A percentile compares a stretch with the other conserved stretches of the same genome.
phyloP scores from a whole-genome alignment of 2,329 filamentous ascomycete genomes.

The Didymosphaeria variabile region DNA sequence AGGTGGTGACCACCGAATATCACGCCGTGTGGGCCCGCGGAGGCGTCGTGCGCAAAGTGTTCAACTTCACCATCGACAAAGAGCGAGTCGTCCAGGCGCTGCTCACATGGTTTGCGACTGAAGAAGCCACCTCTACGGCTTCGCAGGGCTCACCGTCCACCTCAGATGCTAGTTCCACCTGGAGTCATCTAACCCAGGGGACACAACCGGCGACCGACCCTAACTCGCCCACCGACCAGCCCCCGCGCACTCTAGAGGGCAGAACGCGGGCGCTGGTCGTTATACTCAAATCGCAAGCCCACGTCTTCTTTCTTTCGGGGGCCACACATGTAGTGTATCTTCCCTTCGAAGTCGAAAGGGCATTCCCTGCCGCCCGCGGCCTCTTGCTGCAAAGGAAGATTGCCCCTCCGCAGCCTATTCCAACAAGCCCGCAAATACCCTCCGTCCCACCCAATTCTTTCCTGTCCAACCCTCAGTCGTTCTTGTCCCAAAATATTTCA shows the following conservation, averaged over 20 bases:
- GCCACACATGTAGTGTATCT: conserved; percentile 90
- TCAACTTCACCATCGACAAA: conserved; percentile 85
- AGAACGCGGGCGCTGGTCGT: conserved; percentile 76
- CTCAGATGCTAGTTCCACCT: conserved; percentile 26
- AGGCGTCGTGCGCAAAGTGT: conserved; percentile 83
- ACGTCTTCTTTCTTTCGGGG: conserved; percentile 90
- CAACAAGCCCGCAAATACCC: conserved; percentile 54
- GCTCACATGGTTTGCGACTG: conserved; percentile 78
- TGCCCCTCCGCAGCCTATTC: conserved; percentile 55
- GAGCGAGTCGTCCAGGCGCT: conserved; percentile 87
- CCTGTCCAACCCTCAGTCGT: conserved; percentile 59
- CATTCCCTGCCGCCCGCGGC: conserved; percentile 82
- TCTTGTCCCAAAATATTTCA: conserved; percentile 64
- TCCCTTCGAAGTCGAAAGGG: conserved; percentile 91
- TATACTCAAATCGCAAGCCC: conserved; percentile 89
- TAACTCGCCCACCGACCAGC: conserved; percentile 28
- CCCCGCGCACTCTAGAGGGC: conserved; percentile 32
- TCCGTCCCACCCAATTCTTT: conserved; percentile 83
- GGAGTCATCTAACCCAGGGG: conserved; percentile 41
- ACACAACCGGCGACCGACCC: conserved; percentile 44
- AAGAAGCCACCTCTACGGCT: conserved; percentile 32
- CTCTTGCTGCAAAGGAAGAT: conserved; percentile 86
- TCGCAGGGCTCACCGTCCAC: conserved; percentile 20
- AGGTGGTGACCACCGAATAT: conserved; percentile 77
- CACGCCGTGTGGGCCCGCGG: conserved; percentile 91